A percentile compares a stretch with the other conserved stretches of the same genome.
phyloP scores from a whole-genome alignment of 129 eudicot species.

The Centaurea solstitialis region DNA sequence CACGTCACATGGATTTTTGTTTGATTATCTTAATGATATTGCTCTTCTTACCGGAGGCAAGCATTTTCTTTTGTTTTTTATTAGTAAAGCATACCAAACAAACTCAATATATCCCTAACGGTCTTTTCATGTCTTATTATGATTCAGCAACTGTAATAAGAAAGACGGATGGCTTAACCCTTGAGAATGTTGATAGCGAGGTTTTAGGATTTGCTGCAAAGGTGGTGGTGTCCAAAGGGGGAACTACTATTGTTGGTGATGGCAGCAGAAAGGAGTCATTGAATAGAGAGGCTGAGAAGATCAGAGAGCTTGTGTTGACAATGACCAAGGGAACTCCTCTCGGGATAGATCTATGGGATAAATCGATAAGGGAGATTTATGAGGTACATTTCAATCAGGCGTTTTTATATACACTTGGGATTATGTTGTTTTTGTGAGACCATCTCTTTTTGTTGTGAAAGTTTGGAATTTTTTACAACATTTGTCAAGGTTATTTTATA shows the following conservation, averaged over 20 bases:
- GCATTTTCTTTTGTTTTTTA: neutral
- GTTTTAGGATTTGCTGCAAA: conserved; percentile 62
- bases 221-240: conserved; percentile 50
- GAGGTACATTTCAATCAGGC: no score
- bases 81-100: neutral
- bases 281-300: conserved; percentile 39
- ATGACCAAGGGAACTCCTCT: no score
- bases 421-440: no score
- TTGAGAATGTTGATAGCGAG: conserved; percentile 51
- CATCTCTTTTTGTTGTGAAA: no score
- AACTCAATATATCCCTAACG: neutral
- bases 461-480: no score
- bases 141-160: conserved; percentile 54
- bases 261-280: conserved; percentile 59
- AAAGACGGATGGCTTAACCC: conserved; percentile 55
- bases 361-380: no score
- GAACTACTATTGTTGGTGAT: conserved; percentile 65
- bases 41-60: conserved; percentile 50
- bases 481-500: neutral
- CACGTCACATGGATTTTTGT: conserved; percentile 63
- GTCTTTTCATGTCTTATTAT: neutral
- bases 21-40: conserved; percentile 60
- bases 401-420: no score
- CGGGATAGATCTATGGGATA: no score
- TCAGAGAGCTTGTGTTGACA: conserved; percentile 35